These are phyloP conservation scores for Fraxinus nigra DNA, from an alignment of 305 asterid species.

Conservation along the genomic window DNA sequence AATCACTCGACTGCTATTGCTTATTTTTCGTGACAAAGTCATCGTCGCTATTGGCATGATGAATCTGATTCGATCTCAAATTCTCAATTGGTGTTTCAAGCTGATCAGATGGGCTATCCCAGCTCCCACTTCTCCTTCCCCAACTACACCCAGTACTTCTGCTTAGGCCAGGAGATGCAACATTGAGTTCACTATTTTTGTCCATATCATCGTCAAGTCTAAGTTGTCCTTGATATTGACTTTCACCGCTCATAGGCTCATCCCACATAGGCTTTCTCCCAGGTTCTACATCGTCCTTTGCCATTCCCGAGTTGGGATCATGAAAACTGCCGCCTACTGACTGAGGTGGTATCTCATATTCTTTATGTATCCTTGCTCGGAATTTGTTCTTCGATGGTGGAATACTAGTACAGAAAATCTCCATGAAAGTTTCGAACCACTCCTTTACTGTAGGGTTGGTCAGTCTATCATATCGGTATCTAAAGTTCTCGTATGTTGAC, in stretches of 20 bases:
- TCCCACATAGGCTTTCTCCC: conserved; percentile 42
- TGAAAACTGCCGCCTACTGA: conserved; percentile 36
- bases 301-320: conserved; percentile 31
- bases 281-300: conserved; percentile 27
- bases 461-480: conserved; percentile 59
- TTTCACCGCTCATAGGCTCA: conserved; percentile 29
- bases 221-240: conserved; percentile 24
- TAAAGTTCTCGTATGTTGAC: conserved; percentile 86
- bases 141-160: neutral
- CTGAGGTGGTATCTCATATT: conserved; percentile 29
- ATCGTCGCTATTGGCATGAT: neutral
- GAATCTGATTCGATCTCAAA: neutral
- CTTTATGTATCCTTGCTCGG: conserved; percentile 57
- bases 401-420: conserved; percentile 57
- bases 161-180: neutral
- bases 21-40: neutral
- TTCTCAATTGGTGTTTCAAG: neutral
- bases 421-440: conserved; percentile 61
- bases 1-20: neutral
- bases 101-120: neutral
- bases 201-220: neutral
- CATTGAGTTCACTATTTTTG: neutral
- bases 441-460: conserved; percentile 69
- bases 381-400: conserved; percentile 74
- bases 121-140: neutral